phyloP scores from a whole-genome alignment of 768 basidiomycete genomes.

The Tylopilus balloui region DNA sequence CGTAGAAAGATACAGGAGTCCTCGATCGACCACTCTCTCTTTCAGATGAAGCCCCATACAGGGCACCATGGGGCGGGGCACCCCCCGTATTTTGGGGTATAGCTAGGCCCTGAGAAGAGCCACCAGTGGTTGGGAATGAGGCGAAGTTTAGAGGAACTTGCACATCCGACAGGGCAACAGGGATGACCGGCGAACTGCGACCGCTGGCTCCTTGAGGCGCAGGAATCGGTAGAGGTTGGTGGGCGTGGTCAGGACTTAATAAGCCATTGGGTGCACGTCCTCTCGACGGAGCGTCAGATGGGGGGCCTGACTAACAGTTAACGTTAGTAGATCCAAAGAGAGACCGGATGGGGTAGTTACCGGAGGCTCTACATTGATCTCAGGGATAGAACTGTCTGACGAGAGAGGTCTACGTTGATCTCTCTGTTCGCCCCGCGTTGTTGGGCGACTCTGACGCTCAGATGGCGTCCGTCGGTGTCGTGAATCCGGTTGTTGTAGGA shows the following conservation, averaged over 20 bases:
- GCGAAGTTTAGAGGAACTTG: slow-evolving; percentile 13
- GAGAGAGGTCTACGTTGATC: slow-evolving; percentile 25
- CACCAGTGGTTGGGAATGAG: background rate
- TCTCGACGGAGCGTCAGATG: slow-evolving; percentile 32
- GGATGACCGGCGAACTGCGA: slow-evolving; percentile 14
- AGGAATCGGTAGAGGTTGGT: slow-evolving; percentile 26
- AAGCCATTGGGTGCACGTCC: slow-evolving; percentile 17
- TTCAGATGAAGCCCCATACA: slow-evolving; percentile 17
- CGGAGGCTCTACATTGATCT: slow-evolving; percentile 31
- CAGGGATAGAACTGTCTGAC: slow-evolving; percentile 34
- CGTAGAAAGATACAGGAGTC: slow-evolving; percentile 24
- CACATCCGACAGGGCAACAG: slow-evolving; percentile 5
- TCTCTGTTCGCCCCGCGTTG: slow-evolving; percentile 13
- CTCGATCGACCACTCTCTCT: slow-evolving; percentile 18
- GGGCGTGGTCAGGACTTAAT: slow-evolving; percentile 31
- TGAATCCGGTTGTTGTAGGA: slow-evolving; percentile 8
- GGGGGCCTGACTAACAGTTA: slow-evolving; percentile 26
- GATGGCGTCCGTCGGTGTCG: slow-evolving; percentile 19
- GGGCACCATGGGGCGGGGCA: slow-evolving; percentile 4
- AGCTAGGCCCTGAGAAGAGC: slow-evolving; percentile 19
- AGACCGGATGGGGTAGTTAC: slow-evolving; percentile 17
- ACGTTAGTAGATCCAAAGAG: slow-evolving; percentile 13
- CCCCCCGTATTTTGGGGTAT: slow-evolving; percentile 16
- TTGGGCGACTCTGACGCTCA: slow-evolving; percentile 26
- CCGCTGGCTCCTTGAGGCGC: slow-evolving; percentile 8